phyloP scores from a whole-genome alignment of 495 filamentous ascomycete species.

The Penicillium cinerascens region DNA sequence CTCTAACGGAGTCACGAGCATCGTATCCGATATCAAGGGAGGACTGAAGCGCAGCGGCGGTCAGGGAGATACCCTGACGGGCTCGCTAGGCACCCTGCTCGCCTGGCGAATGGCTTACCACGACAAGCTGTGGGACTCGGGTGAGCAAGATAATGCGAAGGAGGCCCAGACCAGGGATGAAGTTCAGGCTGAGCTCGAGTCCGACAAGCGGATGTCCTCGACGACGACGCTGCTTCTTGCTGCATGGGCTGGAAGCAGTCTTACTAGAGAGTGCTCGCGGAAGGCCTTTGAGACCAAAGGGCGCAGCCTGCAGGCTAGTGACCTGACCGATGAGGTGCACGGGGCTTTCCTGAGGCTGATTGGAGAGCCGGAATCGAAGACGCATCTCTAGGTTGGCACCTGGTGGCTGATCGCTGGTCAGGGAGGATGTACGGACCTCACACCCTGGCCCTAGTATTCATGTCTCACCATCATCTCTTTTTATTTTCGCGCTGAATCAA shows the following conservation, averaged over 20 bases:
- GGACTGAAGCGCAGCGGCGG: conserved; percentile 89
- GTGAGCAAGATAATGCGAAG: conserved; percentile 41
- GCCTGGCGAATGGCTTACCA: conserved; percentile 85
- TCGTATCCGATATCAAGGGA: conserved; percentile 70
- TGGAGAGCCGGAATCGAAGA: conserved; percentile 49
- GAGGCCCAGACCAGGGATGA: conserved; percentile 38
- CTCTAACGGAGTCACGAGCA: conserved; percentile 71
- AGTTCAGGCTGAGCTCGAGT: conserved; percentile 42
- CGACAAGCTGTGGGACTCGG: conserved; percentile 73
- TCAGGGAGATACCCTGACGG: conserved; percentile 94
- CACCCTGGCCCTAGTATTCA: background rate
- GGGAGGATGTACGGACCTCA: background rate
- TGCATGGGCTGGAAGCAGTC: conserved; percentile 79
- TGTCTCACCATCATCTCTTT: background rate
- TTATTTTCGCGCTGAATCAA: background rate
- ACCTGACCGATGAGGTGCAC: conserved; percentile 88
- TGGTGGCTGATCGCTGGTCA: background rate
- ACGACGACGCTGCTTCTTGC: conserved; percentile 69
- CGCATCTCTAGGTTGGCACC: conserved; percentile 26
- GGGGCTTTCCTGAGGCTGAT: conserved; percentile 77
- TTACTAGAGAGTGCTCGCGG: conserved; percentile 90
- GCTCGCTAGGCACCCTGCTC: conserved; percentile 80
- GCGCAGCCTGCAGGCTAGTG: conserved; percentile 86
- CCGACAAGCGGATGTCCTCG: conserved; percentile 44
- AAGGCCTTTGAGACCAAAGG: conserved; percentile 84